A percentile compares a stretch with the other conserved stretches of the same genome.
Conservation (phyloP, 192 early-diverging fungal genomes). For the Anaeromyces robustus region DNA sequence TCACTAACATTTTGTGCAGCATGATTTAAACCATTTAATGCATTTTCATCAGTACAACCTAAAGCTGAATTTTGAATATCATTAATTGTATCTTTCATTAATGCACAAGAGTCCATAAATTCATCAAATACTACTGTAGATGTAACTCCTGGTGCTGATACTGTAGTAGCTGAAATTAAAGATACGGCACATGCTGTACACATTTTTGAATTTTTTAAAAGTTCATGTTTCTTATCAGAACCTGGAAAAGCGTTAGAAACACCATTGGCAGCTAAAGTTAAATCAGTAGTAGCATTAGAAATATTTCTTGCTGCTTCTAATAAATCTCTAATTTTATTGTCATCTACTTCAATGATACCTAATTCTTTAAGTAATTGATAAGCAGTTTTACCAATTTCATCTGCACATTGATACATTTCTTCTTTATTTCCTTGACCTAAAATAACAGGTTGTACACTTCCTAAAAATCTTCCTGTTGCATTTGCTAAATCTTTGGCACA, state of each 20-base stretch:
- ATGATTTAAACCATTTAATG: slow-evolving; percentile 17
- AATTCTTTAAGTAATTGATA: slow-evolving; percentile 20
- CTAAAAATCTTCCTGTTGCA: slow-evolving; percentile 14
- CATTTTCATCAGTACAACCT: slow-evolving; percentile 4
- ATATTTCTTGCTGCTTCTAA: slow-evolving; percentile 23
- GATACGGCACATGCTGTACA: slow-evolving; percentile 14
- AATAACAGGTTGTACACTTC: slow-evolving; percentile 18
- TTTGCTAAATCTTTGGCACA: slow-evolving; percentile 14
- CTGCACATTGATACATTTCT: slow-evolving; percentile 13
- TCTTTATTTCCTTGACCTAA: slow-evolving; percentile 13
- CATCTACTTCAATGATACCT: slow-evolving; percentile 22
- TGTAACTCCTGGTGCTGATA: slow-evolving; percentile 17
- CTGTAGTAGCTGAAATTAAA: slow-evolving; percentile 18
- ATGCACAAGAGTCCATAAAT: slow-evolving; percentile 18
- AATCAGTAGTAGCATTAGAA: slow-evolving; percentile 12
- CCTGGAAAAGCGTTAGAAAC: slow-evolving; percentile 15
- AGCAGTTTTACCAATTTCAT: slow-evolving; percentile 14
- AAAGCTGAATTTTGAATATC: slow-evolving; percentile 3
- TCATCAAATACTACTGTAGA: slow-evolving; percentile 27
- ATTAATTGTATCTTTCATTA: slow-evolving; percentile 18
- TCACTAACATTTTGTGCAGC: slow-evolving; percentile 19
- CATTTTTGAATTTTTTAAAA: slow-evolving; percentile 16
- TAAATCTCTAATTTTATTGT: slow-evolving; percentile 23
- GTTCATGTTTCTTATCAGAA: slow-evolving; percentile 9
- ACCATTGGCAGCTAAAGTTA: slow-evolving; percentile 14